Evolutionary conservation across 1,284 basidiomycete species (phyloP), one percentile per base, ranked within the genome.

Genomic region (Papiliotrema laurentii): DNA sequence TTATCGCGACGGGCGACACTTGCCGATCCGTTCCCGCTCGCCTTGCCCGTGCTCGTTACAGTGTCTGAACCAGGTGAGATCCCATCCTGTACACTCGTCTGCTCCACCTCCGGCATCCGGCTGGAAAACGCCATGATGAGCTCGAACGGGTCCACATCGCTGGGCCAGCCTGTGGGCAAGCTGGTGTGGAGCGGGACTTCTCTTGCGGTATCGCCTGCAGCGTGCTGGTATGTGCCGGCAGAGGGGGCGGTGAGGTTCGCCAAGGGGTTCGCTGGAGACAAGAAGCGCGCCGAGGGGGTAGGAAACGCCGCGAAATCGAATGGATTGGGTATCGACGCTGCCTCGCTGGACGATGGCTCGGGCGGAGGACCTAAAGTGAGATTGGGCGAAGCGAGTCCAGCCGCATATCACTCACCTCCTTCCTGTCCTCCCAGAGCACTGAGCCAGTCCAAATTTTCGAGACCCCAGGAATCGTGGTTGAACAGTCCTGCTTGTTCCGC

Each of bases 1-100:
- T 5, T 35, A 6, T 39, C 19, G 19, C 56, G 43, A 0, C 54
- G 63, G 21, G 59, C 57, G 28, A 58, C 50, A 4, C 47, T 26
- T 4, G 51, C 27, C 10, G 43, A 37, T 27, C 41, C 31, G 33
- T 30, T 14, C 24, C 43, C n/a, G 43, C 26, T 33, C 3, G 44
- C 34, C 21, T 22, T 24, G 24, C 24, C n/a, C 37, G 37, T 19
- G 19, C 37, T 25, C 4, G 19, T 4, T 13, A 39, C 19, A 22
- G n/a, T 22, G 14, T 21, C 22, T 22, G 37, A 21, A 22, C 43
- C 22, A 4, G 43, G 18, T 5, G 43, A 24, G 3, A 22, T 21
- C 11, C n/a, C 31, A 5, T 21, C 28, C 13, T 44, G 31, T n/a
- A 22, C 31, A 21, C 28, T 44, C 4, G 25, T 49, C 22, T 28